Evolutionary conservation across 208 protist species (phyloP), one percentile per base, ranked within the genome.

Genomic region (Trypanosoma platydactyli): DNA sequence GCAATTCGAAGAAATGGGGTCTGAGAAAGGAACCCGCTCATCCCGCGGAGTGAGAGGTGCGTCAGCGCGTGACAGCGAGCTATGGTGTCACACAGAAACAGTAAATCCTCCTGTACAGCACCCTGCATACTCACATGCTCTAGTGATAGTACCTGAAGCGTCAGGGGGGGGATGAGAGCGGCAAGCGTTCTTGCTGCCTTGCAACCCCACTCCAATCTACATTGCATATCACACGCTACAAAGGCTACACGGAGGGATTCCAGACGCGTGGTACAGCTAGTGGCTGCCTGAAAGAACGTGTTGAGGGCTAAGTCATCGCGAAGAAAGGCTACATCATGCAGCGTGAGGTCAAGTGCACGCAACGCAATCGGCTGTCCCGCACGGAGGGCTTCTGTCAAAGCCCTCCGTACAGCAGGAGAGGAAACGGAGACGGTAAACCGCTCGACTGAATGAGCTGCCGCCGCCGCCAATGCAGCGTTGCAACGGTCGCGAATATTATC

Each of bases 21-120:
- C 44, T 79, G 76, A 13, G 51, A 66, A 33, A 73, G 41, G 24
- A 77, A 45, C 11, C 30, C 38, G 12, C 57, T 45, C 57, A 64
- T 71, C 24, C 82, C 80, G 9, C 64, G 75, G 24, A 92, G 51
- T 63, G 79, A 76, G 7, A 91, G 60, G 11, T 67, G 49, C 0
- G 38, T 48, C 27, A 91, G 67, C 0, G 68, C 56, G 40, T 38
- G 20, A 48, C 62, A 79, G 54, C 45, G 13, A 16, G 58, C 41
- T 16, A 81, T 40, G 11, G 79, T 62, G 0, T 61, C 53, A 46
- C 71, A 63, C 30, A 88, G 68, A 24, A 30, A 12, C 38, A 68
- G 48, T 7, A 83, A 51, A 5, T 72, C 59, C 22, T 67, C 46
- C 11, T 79, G 45, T 6, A 13, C 60, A 40, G 74, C 76, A 1